Evolutionary conservation across 2,329 filamentous ascomycete species (phyloP), one percentile per base, ranked within the genome.

Genomic region (Fonsecaea erecta): DNA sequence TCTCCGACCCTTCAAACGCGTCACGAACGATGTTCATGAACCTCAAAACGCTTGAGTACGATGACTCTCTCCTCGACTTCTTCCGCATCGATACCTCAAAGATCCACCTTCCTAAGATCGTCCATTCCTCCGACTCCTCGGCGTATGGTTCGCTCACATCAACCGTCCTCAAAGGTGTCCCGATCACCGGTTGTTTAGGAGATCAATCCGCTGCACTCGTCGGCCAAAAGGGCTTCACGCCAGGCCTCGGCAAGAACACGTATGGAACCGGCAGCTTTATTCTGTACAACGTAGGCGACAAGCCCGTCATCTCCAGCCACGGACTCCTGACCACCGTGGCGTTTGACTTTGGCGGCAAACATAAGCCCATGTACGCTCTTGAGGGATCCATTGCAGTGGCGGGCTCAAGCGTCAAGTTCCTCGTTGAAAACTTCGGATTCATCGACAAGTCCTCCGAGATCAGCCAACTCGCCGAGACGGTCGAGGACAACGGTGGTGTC

Each of bases 11-110:
- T 54, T 92, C 91, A 66, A 97, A 97, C 76, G 93, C 93, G 21
- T 94, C 90, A 60, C 84, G 93, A 74, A 97, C 93, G 66, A 96
- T 96, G 92, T 95, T 97, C 78, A 93, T 96, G 89, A 92, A 96
- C 78, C 83, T 97, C 60, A 84, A 88, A 72, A 93, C 88, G 11
- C 83, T 92, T 65, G 77, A 93, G 72, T 97, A 96, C 77, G 91
- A 94, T 75, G 87, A 92, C 63, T 83, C 83, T 46, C 84, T 96
- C 28, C 81, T 96, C 28, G 80, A 86, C 26, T 96, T 96, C 80
- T 96, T 96, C 78, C 86, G 85, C 52, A 85, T 97, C 67, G 88
- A 93, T 75, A 79, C 81, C 62, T 83, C 81, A 61, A 94, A 93
- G 76, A 81, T 96, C 48, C 82, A 85, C 57, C 82, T 97, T 12